Conservation (phyloP, 23 red algal genomes). For the Cyanidiococcus yangmingshanensis region DNA sequence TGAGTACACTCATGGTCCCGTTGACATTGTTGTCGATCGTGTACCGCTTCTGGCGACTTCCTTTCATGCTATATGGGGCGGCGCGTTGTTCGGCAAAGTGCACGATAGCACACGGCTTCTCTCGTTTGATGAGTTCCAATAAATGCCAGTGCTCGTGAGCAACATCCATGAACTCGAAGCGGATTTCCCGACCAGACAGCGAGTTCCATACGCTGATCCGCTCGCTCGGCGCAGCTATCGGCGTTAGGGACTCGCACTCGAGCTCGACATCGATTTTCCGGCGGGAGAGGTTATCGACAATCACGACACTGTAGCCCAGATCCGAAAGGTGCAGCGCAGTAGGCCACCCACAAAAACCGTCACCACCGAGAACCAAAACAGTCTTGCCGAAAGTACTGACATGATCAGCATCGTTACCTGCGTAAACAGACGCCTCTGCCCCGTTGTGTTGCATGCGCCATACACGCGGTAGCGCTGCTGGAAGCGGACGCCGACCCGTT, state of each 20-base stretch:
- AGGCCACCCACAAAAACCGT: conserved; percentile 99
- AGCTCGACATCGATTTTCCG: conserved; percentile 94
- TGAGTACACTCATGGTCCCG: conserved; percentile 81
- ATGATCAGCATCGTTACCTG: not conserved
- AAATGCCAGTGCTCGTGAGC: conserved; percentile 64
- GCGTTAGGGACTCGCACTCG: conserved; percentile 76
- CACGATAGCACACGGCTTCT: conserved; percentile 73
- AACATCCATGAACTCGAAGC: conserved; percentile 76
- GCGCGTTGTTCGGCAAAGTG: conserved; percentile 98
- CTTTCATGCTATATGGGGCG: conserved; percentile 95
- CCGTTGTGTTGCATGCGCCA: not conserved
- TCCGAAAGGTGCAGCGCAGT: conserved; percentile 80
- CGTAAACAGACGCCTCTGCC: not conserved
- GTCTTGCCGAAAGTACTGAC: conserved; percentile 24
- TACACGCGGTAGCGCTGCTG: no score
- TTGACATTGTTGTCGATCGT: conserved; percentile 94
- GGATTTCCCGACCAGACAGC: conserved; percentile 38
- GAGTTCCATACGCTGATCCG: conserved; percentile 48
- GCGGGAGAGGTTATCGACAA: conserved; percentile 95
- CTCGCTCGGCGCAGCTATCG: conserved; percentile 64
- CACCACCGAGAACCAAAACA: conserved; percentile 79
- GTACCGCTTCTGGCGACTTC: conserved; percentile 68
- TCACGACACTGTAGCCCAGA: conserved; percentile 73
- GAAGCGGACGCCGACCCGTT: no score
- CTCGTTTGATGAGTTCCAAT: conserved; percentile 41